These are phyloP conservation scores for Neonectria punicea DNA, from an alignment of 2,329 filamentous ascomycete species.

Conservation along the genomic window DNA sequence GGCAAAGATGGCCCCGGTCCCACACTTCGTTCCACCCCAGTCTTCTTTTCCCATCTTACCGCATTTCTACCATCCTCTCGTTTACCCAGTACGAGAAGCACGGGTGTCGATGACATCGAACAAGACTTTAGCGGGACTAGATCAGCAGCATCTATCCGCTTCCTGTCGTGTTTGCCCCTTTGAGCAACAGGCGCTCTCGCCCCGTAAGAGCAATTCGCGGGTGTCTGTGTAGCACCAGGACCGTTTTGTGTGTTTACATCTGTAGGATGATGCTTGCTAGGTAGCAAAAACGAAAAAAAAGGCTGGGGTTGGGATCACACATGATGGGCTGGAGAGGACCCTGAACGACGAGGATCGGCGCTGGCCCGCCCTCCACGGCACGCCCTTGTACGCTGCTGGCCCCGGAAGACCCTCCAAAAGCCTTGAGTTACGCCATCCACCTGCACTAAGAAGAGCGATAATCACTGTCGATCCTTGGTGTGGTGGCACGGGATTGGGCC, in stretches of 20 bases:
- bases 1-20: conserved; percentile 14
- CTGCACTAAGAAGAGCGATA: conserved; percentile 37
- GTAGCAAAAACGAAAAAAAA: background rate
- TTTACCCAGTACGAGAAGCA: background rate
- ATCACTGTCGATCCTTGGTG: conserved; percentile 40
- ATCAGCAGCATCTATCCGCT: conserved; percentile 42
- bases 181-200: conserved; percentile 7
- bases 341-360: conserved; percentile 33
- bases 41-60: conserved; percentile 1
- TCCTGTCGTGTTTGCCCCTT: conserved; percentile 20
- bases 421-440: conserved; percentile 40
- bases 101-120: background rate
- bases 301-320: background rate
- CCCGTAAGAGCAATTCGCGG: background rate
- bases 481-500: conserved; percentile 32
- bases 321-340: conserved; percentile 33
- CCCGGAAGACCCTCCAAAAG: conserved; percentile 25
- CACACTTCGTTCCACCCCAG: background rate
- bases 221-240: conserved; percentile 22
- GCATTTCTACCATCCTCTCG: background rate
- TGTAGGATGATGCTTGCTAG: background rate
- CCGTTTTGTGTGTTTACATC: background rate
- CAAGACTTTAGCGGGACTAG: conserved; percentile 31
- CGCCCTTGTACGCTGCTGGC: conserved; percentile 4
- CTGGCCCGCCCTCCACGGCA: background rate